Evolutionary conservation across 2,329 filamentous ascomycete species (phyloP), one percentile per base, ranked within the genome.

Genomic region (Aspergillus persii): DNA sequence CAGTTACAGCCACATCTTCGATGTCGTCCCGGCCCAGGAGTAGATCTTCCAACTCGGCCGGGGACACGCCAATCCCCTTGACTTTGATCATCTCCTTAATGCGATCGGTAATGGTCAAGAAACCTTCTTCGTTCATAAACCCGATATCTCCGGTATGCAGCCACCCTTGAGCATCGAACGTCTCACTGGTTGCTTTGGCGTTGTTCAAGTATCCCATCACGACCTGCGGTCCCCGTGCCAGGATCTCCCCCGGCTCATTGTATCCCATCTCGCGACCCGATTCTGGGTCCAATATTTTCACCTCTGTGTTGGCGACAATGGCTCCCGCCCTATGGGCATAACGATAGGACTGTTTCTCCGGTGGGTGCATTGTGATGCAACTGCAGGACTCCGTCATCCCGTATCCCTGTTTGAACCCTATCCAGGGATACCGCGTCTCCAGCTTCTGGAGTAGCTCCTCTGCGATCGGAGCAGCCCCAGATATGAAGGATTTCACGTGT

Each of bases 141-240:
- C 85, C 86, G 79, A 92, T 2, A 86, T 96, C 79, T 0, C 91
- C 86, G 0, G 86, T 89, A 59, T 86, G 83, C 52, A 86, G 68
- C 69, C 78, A 86, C 1, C 82, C 81, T 1, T 82, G 79, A 0
- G 79, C 66, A 2, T 89, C 90, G 61, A 95, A 86, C 0, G 89
- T 87, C 50, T 91, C 87, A 2, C 79, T 80, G 2, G 91, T 92
- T 2, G 88, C 85, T 62, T 89, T 84, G 0, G 86, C 83, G 58
- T 90, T 89, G 68, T 92, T 91, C 66, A 89, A 82, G 70, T 94
- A 96, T 1, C 90, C 92, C 66, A 84, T 81, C 2, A 68, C 65
- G 6, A 71, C 44, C 61, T 95, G 95, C 0, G 91, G 91, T 0
- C 92, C 92, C 58, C 87, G 87, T 55, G 95, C 81, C 81, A 91